Base-by-base conservation (phyloP, 345 rosid genomes). In the Citrus inodora region DNA sequence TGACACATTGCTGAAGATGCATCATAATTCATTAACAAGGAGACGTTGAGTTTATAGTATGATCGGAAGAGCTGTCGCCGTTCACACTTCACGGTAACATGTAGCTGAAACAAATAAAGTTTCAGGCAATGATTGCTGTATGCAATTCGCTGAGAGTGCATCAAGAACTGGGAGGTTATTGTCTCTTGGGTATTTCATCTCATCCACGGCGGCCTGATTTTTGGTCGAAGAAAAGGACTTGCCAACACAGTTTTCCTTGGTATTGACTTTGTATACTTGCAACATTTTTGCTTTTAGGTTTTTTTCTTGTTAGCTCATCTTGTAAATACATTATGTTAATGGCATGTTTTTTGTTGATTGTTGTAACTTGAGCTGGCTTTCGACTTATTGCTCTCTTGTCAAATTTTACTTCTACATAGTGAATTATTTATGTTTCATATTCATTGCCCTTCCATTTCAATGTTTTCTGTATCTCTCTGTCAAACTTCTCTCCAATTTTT, bases 1-100 rank as follows among this genome's bases (percentile, higher is more conserved):
- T n/a, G 98, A 92, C 76, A 89, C 85, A 75, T 87, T 94, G 85
- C 81, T 88, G 78, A 88, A 85, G 83, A 88, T 95, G 98, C 98
- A 95, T 67, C 80, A 90, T 76, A 83, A 22, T 80, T 88, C 92
- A 37, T 76, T 82, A 48, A 53, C 80, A 17, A 87, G 84, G 81
- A 89, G 90, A 83, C 87, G 85, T 32, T 88, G 88, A 89, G 51
- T 59, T 71, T 46, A 9, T 19, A 61, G 67, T 16, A 48, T 58
- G 19, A 2, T 71, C 7, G 5, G 64, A 53, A 66, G 55, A 33
- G 74, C 24, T 48, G 70, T 65, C 35, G 27, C 8, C 0, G 62
- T 48, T 27, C 19, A 2, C 46, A 19, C 51, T 46, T 46, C 17
- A 3, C 17, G 3, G 11, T 46, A 38, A 5, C 33, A 3, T n/a